Conservation (phyloP, 371 early-diverging fungal species). For the Syncephalastrum contaminatum region DNA sequence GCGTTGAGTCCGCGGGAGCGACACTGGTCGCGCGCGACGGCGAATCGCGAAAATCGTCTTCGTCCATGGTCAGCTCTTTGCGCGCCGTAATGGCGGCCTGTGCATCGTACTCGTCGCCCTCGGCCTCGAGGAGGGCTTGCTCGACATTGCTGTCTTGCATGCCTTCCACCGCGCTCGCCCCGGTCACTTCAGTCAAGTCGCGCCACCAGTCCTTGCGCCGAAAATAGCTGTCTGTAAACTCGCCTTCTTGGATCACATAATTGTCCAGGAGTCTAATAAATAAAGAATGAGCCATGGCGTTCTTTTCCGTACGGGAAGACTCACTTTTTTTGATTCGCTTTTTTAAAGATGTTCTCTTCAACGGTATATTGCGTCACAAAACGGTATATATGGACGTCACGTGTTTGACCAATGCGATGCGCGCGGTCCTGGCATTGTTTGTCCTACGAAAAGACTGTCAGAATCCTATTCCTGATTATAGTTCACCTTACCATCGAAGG, state of each 20-base stretch:
- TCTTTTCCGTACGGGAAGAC: not conserved
- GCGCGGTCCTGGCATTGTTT: conserved; percentile 78
- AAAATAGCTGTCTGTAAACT: conserved; percentile 74
- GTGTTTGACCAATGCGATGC: conserved; percentile 94
- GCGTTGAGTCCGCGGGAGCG: conserved; percentile 11
- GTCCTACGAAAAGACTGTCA: conserved; percentile 24
- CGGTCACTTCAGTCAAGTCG: conserved; percentile 55
- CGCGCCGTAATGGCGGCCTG: conserved; percentile 63
- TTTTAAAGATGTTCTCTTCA: conserved; percentile 85
- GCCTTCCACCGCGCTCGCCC: conserved; percentile 21
- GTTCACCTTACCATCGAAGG: conserved; percentile 71
- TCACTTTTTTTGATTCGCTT: conserved; percentile 83
- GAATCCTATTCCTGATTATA: not conserved
- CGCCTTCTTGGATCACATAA: conserved; percentile 82
- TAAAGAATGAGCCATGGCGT: not conserved
- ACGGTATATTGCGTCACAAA: conserved; percentile 86
- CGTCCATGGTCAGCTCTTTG: conserved; percentile 67
- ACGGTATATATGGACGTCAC: conserved; percentile 91
- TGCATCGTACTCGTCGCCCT: conserved; percentile 70
- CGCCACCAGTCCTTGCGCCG: conserved; percentile 71
- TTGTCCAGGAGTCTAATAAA: conserved; percentile 73
- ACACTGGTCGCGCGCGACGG: conserved; percentile 8
- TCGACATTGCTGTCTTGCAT: conserved; percentile 55
- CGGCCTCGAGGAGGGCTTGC: conserved; percentile 65
- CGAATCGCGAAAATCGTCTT: conserved; percentile 60